Conservation (phyloP, 2,329 filamentous ascomycete species). For the Endocalyx cinctus region DNA sequence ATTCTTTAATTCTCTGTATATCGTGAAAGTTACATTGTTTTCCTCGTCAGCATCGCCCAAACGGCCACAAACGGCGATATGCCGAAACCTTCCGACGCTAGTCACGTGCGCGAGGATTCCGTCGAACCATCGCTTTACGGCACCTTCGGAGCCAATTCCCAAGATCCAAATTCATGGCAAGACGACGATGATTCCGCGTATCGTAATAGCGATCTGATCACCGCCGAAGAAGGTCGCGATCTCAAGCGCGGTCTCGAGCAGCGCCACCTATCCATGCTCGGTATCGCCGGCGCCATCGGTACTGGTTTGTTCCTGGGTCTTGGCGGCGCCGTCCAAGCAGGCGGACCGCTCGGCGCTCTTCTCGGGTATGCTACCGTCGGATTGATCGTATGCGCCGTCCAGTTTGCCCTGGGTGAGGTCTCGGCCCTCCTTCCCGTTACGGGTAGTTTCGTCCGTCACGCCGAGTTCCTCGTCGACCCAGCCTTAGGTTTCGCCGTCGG, state of each 20-base stretch:
- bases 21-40: no score
- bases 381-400: conserved; percentile 52
- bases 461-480: conserved; percentile 57
- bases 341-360: conserved; percentile 43
- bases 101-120: no score
- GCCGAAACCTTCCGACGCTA: no score
- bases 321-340: conserved; percentile 47
- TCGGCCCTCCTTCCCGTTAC: conserved; percentile 59
- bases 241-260: conserved; percentile 46
- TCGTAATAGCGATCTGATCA: conserved; percentile 40
- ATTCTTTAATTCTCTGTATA: no score
- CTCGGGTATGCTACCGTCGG: conserved; percentile 54
- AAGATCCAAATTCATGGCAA: no score
- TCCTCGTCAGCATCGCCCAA: no score
- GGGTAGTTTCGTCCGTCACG: conserved; percentile 57
- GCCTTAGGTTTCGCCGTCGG: conserved; percentile 52
- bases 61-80: no score
- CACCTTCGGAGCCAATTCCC: conserved; percentile 7
- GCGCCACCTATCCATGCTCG: conserved; percentile 58
- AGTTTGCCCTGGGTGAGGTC: conserved; percentile 55
- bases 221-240: conserved; percentile 43
- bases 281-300: conserved; percentile 57
- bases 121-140: conserved; percentile 12
- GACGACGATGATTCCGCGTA: conserved; percentile 1
- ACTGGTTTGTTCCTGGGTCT: conserved; percentile 58